Evolutionary conservation across 2,329 filamentous ascomycete genomes (phyloP), one percentile per base, ranked within the genome.

Genomic region (Xylariaceae sp.): DNA sequence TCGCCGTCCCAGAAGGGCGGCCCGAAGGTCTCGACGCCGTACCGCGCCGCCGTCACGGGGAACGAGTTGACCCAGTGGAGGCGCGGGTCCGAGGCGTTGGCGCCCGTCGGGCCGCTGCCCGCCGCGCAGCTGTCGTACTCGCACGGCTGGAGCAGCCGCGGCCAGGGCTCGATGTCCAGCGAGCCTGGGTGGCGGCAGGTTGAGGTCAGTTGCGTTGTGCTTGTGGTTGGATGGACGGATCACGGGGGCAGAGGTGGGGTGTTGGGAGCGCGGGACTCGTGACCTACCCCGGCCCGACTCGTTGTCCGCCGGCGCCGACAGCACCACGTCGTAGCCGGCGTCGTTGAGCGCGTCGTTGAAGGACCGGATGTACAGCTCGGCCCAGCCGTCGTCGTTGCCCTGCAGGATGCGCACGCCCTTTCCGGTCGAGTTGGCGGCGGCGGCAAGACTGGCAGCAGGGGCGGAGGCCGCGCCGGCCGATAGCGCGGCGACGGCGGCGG

Each of bases 361-460:
- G 0, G 67, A 65, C 12, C 80, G 71, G 31, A 80, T 59, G 48
- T 84, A 82, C 25, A 68, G 68, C 59, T 83, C 80, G 5, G 80
- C 77, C 81, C 81, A 85, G 21, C 81, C 80, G 51, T 85, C 81
- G 44, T 85, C 80, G 55, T 85, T 85, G 43, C 71, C 70, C 36
- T 80, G 74, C 34, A 85, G 51, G 47, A 80, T 73, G 44, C 75
- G 74, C 29, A 69, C 51, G 34, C 47, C 50, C n/a, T n/a, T n/a
- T n/a, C n/a, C n/a, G n/a, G n/a, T 13, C 55, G 43, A 5, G 36
- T 26, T 26, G 24, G 12, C 24, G n/a, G 24, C 24, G 24, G 12
- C 24, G n/a, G 24, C 24, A 26, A 14, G 6, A 26, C 12, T 13
- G 24, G 24, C 24, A 26, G 24, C 24, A 14, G 6, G 24, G 24